Evolutionary conservation across 768 basidiomycete genomes (phyloP).

Genomic region (Gloeophyllum trabeum): DNA sequence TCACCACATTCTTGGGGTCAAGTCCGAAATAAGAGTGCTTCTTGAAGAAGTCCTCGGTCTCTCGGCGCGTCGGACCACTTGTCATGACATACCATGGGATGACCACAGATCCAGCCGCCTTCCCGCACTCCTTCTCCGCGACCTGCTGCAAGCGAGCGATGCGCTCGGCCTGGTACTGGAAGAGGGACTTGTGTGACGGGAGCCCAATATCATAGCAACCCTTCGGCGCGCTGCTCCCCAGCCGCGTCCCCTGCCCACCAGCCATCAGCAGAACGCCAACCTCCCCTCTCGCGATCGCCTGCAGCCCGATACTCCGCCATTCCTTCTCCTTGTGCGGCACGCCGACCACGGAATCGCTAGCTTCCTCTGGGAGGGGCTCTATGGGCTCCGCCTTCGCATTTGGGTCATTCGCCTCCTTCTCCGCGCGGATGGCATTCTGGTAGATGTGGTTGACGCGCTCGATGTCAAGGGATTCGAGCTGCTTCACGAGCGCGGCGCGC

Average conservation of each 20-base stretch:
- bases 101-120: conserved; percentile 47
- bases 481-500: conserved; percentile 48
- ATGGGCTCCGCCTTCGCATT: conserved; percentile 38
- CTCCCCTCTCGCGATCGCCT: conserved; percentile 69
- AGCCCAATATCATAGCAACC: conserved; percentile 97
- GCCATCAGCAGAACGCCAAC: conserved; percentile 98
- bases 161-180: conserved; percentile 96
- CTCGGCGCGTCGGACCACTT: conserved; percentile 84
- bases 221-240: conserved; percentile 89
- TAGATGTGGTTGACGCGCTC: conserved; percentile 87
- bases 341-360: conserved; percentile 52
- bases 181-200: conserved; percentile 86
- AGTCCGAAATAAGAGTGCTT: conserved; percentile 77
- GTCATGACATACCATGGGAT: conserved; percentile 99
- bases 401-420: conserved; percentile 36
- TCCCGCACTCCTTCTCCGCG: conserved; percentile 45
- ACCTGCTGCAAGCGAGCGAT: conserved; percentile 75
- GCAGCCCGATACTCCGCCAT: conserved; percentile 74
- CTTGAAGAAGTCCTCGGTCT: conserved; percentile 80
- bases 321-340: conserved; percentile 43
- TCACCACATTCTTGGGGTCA: conserved; percentile 63
- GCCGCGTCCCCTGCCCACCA: conserved; percentile 91
- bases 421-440: conserved; percentile 59
- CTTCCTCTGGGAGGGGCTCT: conserved; percentile 71
- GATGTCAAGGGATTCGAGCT: conserved; percentile 76